Percentiles rank a stretch among this genome's conserved stretches.
These are phyloP conservation scores for Kuraishia borneana DNA, from an alignment of 805 yeast species.

Conservation along the genomic window DNA sequence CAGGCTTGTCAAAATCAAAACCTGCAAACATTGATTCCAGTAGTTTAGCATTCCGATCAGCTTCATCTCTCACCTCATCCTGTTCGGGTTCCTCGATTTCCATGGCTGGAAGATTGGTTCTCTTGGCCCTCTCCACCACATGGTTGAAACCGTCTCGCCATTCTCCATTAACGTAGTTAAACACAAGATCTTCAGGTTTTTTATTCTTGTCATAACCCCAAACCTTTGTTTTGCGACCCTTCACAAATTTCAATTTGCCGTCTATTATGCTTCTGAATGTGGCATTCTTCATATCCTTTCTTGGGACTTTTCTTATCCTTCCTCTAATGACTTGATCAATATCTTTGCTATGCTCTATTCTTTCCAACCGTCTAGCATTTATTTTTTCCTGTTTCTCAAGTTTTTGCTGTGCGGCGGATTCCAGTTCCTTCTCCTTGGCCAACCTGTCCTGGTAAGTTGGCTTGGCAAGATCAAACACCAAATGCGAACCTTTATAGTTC, in stretches of 20 bases:
- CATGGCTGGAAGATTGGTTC: constrained; percentile 1
- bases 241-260: constrained; percentile 44
- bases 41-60: constrained; percentile 31
- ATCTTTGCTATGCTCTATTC: constrained; percentile 33
- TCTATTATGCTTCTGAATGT: constrained; percentile 56
- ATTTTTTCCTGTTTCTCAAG: constrained; percentile 19
- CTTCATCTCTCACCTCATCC: constrained; percentile 16
- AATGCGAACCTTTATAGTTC: constrained; percentile 60
- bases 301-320: constrained; percentile 42
- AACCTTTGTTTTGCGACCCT: constrained; percentile 62
- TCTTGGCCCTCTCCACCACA: constrained; percentile 45
- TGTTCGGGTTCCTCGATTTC: constrained; percentile 3
- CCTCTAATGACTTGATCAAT: constrained; percentile 31
- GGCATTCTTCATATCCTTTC: constrained; percentile 42
- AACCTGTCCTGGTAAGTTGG: constrained; percentile 36
- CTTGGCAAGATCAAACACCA: constrained; percentile 53
- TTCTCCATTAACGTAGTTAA: constrained; percentile 46
- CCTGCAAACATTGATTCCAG: constrained; percentile 34
- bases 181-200: constrained; percentile 49
- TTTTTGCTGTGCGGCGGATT: constrained; percentile 12
- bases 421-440: constrained; percentile 29
- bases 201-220: constrained; percentile 85
- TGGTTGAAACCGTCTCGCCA: constrained; percentile 81
- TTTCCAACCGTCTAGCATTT: constrained; percentile 20
- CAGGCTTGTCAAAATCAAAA: constrained; percentile 39